Evolutionary conservation across 805 yeast genomes (phyloP), one percentile per base, ranked within the genome.

Genomic region (Candida pseudoglaebosa): DNA sequence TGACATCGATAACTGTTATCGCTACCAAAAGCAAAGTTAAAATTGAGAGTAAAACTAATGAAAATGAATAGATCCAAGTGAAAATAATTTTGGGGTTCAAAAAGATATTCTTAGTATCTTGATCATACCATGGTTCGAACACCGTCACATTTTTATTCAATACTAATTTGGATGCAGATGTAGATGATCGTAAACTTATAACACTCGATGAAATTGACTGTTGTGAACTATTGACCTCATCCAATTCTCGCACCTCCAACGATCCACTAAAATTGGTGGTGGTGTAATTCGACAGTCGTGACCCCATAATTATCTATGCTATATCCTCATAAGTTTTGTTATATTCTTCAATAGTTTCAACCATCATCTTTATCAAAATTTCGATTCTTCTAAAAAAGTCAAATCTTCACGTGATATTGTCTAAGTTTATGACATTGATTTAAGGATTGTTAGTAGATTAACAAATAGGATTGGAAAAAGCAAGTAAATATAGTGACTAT

Each of bases 1-100:
- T 78, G 21, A 88, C 78, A 59, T 91, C 97, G 12, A 88, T 75
- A 0, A 95, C 95, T 0, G 91, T 67, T 6, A 84, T 84, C 2
- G 85, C 67, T 19, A 80, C 66, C 39, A 89, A 75, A 0, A 80
- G 86, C 15, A 84, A 49, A 39, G 52, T 40, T 10, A 59, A 31
- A 2, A 53, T 17, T 4, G 53, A 47, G 18, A 57, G 42, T 3
- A 58, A 41, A 6, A 59, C 26, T 26, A 57, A 47, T 6, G 61
- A 58, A 10, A 58, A 48, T 1, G 65, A 58, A 42, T 57, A 58
- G 15, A 59, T 42, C 61, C 63, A 58, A 39, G 44, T 42, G 32
- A 58, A 47, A 1, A 58, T 20, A 28, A 52, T 41, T 42, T 48
- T 46, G 10, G 61, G 61, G 22, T 46, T 40, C 22, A 36, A 45